Evolutionary conservation across 75 land plant genomes (phyloP), one percentile per base, ranked within the genome.

Genomic region (Picea glauca): DNA sequence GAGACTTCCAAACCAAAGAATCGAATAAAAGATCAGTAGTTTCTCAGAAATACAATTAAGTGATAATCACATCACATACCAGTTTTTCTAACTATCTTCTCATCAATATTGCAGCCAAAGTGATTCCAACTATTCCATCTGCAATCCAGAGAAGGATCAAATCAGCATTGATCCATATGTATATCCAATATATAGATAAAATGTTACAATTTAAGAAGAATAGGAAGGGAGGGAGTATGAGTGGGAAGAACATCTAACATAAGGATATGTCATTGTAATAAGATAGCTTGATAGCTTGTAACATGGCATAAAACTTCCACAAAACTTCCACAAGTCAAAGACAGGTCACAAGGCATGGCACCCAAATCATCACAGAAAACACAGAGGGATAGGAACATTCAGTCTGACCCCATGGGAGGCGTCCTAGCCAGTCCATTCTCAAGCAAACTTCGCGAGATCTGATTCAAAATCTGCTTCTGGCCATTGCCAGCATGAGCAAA

Each of bases 121-220:
- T 87, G 90, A 80, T 96, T 96, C 98, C 98, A 96, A 81, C 98
- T 96, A 62, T 92, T 96, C 98, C 98, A 96, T 58, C 98, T 94
- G 82, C 59, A 21, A 68, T 26, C 5, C 46, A 35, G 58, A 82
- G 3, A 58, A 57, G 13, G 50, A 58, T 57, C 5, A 26, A 12
- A 54, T 38, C 76, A 54, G 3, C 59, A 57, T 14, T 43, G 59
- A 57, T 75, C 59, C 26, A 56, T 13, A 3, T 23, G 11, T 20
- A 74, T 50, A 43, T 74, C 58, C 14, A 74, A 40, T 7, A 3
- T 32, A 74, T 14, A 13, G 43, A 4, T 20, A 20, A 0, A 62
- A 1, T 62, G 63, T 12, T 20, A 17, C 5, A 62, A 62, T 20
- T 50, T 12, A 50, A 50, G 56, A 50, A 9, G 11, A 50, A 50